Evolutionary conservation across 2,329 filamentous ascomycete genomes (phyloP), one percentile per base, ranked within the genome.

Genomic region (Myriosclerotinia duriaeana): DNA sequence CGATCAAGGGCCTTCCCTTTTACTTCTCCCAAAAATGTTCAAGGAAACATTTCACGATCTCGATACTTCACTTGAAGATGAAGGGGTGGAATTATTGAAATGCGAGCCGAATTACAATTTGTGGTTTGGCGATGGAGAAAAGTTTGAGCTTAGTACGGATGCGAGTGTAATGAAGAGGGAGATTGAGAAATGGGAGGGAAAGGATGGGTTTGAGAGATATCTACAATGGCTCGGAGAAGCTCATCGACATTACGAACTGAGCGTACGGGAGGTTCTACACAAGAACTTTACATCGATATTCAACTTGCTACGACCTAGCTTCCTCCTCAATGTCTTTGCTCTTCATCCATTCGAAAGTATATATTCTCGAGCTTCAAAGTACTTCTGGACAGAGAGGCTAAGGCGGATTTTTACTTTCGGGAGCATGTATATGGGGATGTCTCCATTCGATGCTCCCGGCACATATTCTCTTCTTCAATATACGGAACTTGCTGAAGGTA

Each of bases 381-480:
- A 92, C 73, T 92, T 92, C 76, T 83, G 81, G 80, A 88, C 87
- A 0, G 89, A 92, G 74, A 80, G 89, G 66, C 74, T 92, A 72
- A 80, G 89, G 68, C 79, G 89, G 36, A 89, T 89, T 0, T 92
- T 92, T 70, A 92, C 89, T 0, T 92, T 92, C 77, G 89, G 86
- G 30, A 91, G 87, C 72, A 93, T 92, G 89, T 92, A 93, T 74
- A 89, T 92, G 87, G 90, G 90, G 0, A 92, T 92, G 89, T 87
- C 83, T 65, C 90, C 90, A 0, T 92, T 89, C 74, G 88, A 91
- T 74, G 89, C 90, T 0, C 90, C 89, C 0, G 89, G 87, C 4
- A 92, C 89, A 2, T 92, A 92, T 77, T 88, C 84, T 59, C 76
- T 92, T 67, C 79, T 92, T 62, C 89, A 92, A 77, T 92, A 92